Evolutionary conservation across 73 alveolate species (phyloP), one percentile per base, ranked within the genome.

Genomic region (Paramecium sonneborni): DNA sequence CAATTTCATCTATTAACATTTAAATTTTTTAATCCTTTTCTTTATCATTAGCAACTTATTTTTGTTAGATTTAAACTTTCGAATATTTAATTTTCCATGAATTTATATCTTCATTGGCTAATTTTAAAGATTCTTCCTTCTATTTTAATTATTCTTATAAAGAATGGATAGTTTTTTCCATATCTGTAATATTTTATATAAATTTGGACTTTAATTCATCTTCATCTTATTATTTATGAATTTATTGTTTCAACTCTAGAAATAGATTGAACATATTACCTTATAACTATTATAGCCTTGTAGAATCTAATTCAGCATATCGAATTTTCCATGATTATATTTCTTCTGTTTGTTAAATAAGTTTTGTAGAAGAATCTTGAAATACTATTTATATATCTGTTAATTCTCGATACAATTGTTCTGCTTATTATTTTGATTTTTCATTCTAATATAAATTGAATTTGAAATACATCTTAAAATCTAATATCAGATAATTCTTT

Each of bases 1-100:
- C 84, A 32, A 62, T 62, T 26, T 62, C 84, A 62, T 62, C 84
- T 30, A 62, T 62, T 32, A 62, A 62, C 84, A 62, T 62, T 7
- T 62, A 32, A 23, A 62, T 62, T 62, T 62, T 62, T 30, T 11
- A 62, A 32, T 62, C 84, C 1, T 62, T 62, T 3, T 62, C 84
- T 11, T 32, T 62, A 26, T 62, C 84, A 30, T 62, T 26, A 0
- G 12, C n/a, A 8, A 30, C 44, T 62, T 62, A 32, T 12, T 62
- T 62, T 30, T 62, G 24, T 6, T 62, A n/a, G 1, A 62, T 6
- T 32, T 62, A 62, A 11, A 26, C 44, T 26, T 62, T 62, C 15
- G 84, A 62, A 62, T 12, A 62, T n/a, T 62, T 62, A 62, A 62
- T 62, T 7, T 62, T 62, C 84, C 84, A 62, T 11, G 15, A 32